These are phyloP conservation scores for Colletotrichum spinosum DNA, from an alignment of 2,329 filamentous ascomycete species.

Conservation along the genomic window DNA sequence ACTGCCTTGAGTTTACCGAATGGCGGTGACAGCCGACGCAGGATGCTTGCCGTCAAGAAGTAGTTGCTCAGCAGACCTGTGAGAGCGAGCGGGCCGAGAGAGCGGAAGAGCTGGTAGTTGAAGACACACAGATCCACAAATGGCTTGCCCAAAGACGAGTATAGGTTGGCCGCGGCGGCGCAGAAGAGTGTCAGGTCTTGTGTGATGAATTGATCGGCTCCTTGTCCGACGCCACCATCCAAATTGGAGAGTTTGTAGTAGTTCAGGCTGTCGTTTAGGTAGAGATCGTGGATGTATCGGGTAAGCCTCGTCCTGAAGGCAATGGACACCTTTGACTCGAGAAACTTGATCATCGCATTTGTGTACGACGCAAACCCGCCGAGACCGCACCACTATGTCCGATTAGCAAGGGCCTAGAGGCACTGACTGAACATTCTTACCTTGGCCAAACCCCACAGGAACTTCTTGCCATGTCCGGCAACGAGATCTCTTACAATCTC, in stretches of 20 bases:
- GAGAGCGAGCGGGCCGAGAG: constrained; percentile 87
- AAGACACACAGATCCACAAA: constrained; percentile 98
- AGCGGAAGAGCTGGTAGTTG: constrained; percentile 96
- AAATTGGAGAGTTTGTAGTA: constrained; percentile 96
- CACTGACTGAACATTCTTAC: constrained; percentile 46
- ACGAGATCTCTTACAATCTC: constrained; percentile 97
- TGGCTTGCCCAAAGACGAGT: constrained; percentile 97
- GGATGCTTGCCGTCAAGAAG: constrained; percentile 90
- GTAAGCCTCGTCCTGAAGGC: constrained; percentile 96
- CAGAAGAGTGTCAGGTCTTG: constrained; percentile 97
- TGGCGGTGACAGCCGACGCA: constrained; percentile 89
- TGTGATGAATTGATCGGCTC: constrained; percentile 96
- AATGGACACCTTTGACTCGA: constrained; percentile 98
- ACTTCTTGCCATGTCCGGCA: constrained; percentile 90
- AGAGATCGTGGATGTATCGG: constrained; percentile 96
- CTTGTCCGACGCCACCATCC: constrained; percentile 91
- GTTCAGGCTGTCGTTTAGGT: constrained; percentile 92
- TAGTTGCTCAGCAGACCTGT: constrained; percentile 92
- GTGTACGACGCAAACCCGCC: constrained; percentile 95
- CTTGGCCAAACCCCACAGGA: constrained; percentile 89
- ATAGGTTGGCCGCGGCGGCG: constrained; percentile 88
- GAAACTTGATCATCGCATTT: constrained; percentile 98
- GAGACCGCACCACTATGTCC: constrained; percentile 83
- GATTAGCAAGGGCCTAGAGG: constrained; percentile 31
- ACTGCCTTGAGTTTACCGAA: constrained; percentile 98